Conservation (phyloP, 805 yeast genomes). For the Saturnispora diversa region DNA sequence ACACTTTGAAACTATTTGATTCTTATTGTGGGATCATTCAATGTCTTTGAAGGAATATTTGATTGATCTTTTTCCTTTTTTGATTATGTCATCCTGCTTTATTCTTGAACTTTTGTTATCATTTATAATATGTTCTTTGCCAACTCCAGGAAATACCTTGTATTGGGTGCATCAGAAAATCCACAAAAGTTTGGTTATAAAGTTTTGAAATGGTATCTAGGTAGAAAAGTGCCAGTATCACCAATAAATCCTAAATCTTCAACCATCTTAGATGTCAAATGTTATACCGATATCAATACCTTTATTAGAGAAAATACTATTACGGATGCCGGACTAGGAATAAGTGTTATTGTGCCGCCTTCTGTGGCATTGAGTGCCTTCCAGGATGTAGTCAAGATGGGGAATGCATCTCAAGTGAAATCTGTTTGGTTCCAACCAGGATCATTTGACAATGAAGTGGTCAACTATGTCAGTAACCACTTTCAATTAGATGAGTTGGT, state of each 20-base stretch:
- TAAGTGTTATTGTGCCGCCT: slow-evolving; percentile 76
- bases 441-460: slow-evolving; percentile 47
- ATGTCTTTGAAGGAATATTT: too few relatives aligned
- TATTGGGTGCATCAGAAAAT: slow-evolving; percentile 64
- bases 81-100: too few relatives aligned
- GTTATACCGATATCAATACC: slow-evolving; percentile 12
- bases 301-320: background rate
- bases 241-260: slow-evolving; percentile 57
- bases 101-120: background rate
- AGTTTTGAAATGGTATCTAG: slow-evolving; percentile 59
- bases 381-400: slow-evolving; percentile 28
- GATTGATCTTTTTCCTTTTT: too few relatives aligned
- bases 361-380: slow-evolving; percentile 41
- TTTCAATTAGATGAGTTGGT: slow-evolving; percentile 30
- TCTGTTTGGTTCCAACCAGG: slow-evolving; percentile 86
- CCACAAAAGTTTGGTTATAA: slow-evolving; percentile 61
- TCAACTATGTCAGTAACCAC: slow-evolving; percentile 29
- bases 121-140: slow-evolving; percentile 8
- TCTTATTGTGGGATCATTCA: too few relatives aligned
- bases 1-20: too few relatives aligned
- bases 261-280: slow-evolving; percentile 29
- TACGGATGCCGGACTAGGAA: slow-evolving; percentile 13
- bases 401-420: slow-evolving; percentile 31
- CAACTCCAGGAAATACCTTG: slow-evolving; percentile 24
- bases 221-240: slow-evolving; percentile 46